Conservation (phyloP, 225 moss, liverwort and hornwort genomes). For the Bryum argenteum region DNA sequence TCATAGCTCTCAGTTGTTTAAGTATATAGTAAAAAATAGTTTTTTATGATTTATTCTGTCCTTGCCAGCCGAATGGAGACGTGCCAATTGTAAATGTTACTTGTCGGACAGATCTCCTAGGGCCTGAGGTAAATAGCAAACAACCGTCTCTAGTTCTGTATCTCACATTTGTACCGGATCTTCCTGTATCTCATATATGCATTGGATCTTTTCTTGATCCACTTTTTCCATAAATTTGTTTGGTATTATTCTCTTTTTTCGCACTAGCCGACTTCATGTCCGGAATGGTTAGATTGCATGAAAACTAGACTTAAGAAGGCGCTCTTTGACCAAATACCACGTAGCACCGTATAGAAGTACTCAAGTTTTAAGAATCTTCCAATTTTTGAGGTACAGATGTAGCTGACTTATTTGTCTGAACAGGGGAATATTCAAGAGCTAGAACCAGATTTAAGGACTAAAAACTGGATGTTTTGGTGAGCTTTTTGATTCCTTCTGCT, state of each 20-base stretch:
- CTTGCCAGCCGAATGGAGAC: slow-evolving; percentile 69
- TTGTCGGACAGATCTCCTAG: slow-evolving; percentile 79
- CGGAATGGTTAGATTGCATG: not conserved
- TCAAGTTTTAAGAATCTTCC: slow-evolving; percentile 13
- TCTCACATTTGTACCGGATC: not conserved
- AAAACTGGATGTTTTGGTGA: slow-evolving; percentile 90
- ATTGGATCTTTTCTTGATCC: not conserved
- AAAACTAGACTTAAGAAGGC: not conserved
- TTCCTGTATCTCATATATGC: slow-evolving; percentile 20
- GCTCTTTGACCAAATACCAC: slow-evolving; percentile 12
- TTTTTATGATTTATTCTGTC: not conserved
- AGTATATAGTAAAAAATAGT: not conserved
- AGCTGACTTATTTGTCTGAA: slow-evolving; percentile 27
- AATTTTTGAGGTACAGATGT: slow-evolving; percentile 20
- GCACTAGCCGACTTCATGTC: not conserved
- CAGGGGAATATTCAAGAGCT: slow-evolving; percentile 80
- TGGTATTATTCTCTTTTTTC: slow-evolving; percentile 7
- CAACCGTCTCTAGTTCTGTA: slow-evolving; percentile 15
- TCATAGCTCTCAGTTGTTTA: slow-evolving; percentile 7
- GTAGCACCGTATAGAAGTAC: slow-evolving; percentile 8
- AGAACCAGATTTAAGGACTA: slow-evolving; percentile 81
- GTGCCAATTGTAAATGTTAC: slow-evolving; percentile 87
- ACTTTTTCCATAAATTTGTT: slow-evolving; percentile 1
- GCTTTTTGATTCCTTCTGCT: slow-evolving; percentile 29
- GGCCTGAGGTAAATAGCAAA: slow-evolving; percentile 63